A percentile compares a stretch with the other conserved stretches of the same genome.
Conservation (phyloP, 148 eudicot species). For the Rhododendron ovatum region DNA sequence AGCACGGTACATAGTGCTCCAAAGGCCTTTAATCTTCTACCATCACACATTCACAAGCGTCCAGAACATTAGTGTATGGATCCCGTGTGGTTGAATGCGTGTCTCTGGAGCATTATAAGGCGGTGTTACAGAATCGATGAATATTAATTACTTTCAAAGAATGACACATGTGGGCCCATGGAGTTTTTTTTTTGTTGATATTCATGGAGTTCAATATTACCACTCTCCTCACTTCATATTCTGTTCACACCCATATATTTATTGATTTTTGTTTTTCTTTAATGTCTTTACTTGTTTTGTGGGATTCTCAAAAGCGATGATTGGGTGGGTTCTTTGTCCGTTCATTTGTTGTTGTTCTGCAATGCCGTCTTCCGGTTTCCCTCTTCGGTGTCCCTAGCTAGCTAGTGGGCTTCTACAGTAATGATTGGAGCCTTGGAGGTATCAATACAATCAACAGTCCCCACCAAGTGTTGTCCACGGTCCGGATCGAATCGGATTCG, state of each 20-base stretch:
- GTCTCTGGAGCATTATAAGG: too few relatives aligned
- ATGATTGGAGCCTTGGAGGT: not conserved
- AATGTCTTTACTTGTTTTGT: not conserved
- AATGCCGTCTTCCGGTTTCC: not conserved
- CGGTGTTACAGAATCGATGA: too few relatives aligned
- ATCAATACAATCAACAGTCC: not conserved
- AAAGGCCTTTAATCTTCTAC: too few relatives aligned
- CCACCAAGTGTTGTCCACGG: not conserved
- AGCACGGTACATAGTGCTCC: too few relatives aligned
- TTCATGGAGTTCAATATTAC: not conserved
- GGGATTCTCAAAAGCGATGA: not conserved
- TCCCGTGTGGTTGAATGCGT: too few relatives aligned
- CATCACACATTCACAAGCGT: too few relatives aligned
- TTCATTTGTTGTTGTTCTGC: not conserved
- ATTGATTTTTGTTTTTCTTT: not conserved
- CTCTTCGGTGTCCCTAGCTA: not conserved
- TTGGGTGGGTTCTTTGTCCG: not conserved
- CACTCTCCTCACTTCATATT: not conserved
- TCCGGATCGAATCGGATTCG: too few relatives aligned
- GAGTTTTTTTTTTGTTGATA: too few relatives aligned
- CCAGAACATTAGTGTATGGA: too few relatives aligned
- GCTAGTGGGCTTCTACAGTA: slow-evolving; percentile 1
- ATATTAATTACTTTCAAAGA: not conserved
- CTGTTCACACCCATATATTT: too few relatives aligned
- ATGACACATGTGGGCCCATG: not conserved